Percentiles rank a stretch among this genome's conserved stretches.
Evolutionary conservation across 1,284 basidiomycete species (phyloP).

Genomic region (Jaminaea rosea): DNA sequence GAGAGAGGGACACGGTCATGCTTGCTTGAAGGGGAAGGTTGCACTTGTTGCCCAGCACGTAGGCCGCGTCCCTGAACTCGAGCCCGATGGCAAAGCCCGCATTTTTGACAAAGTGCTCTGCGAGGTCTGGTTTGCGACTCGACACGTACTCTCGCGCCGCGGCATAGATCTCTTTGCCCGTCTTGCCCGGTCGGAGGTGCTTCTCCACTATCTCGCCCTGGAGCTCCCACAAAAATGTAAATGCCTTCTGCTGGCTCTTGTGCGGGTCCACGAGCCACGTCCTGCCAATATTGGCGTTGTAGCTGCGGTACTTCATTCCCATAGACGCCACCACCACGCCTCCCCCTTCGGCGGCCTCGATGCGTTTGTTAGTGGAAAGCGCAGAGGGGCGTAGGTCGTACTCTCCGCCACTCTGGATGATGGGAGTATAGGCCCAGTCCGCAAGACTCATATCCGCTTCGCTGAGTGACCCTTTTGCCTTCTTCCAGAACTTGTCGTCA

Average conservation of each 20-base stretch:
- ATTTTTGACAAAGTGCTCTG: conserved; percentile 76
- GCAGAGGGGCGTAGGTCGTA: conserved; percentile 83
- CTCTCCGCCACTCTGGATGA: conserved; percentile 83
- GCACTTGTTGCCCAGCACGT: conserved; percentile 74
- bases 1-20: conserved; percentile 75
- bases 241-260: conserved; percentile 58
- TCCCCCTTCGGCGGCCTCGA: conserved; percentile 74
- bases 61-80: conserved; percentile 84
- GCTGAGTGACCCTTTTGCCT: conserved; percentile 56
- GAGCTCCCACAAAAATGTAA: conserved; percentile 66
- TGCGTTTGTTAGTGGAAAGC: conserved; percentile 59
- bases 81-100: conserved; percentile 68
- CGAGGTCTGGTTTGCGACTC: conserved; percentile 70
- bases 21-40: conserved; percentile 61
- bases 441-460: conserved; percentile 70
- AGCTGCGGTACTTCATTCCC: conserved; percentile 84
- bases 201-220: conserved; percentile 68
- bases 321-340: conserved; percentile 73
- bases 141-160: conserved; percentile 65
- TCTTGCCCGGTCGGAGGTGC: conserved; percentile 67
- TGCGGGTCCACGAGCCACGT: conserved; percentile 92
- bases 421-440: conserved; percentile 89
- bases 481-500: conserved; percentile 58
- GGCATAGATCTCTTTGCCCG: conserved; percentile 70
- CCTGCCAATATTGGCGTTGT: conserved; percentile 81